Evolutionary conservation across 768 basidiomycete species (phyloP).

Genomic region (Dentipellis fragilis): DNA sequence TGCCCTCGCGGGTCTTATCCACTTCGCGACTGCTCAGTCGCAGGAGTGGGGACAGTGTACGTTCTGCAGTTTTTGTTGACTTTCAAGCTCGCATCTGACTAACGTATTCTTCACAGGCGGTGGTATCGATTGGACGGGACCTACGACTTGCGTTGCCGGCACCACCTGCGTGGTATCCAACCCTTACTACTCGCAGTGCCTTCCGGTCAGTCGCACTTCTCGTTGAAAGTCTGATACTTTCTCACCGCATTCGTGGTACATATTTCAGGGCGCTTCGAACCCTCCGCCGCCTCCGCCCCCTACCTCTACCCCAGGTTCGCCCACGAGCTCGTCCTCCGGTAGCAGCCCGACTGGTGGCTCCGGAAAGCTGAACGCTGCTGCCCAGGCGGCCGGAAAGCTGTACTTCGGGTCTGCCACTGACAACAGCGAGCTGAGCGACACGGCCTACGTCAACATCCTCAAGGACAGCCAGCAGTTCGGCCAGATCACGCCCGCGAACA

Average conservation of each 20-base stretch:
- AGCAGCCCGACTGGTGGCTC: neutral
- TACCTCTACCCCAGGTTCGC: neutral
- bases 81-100: neutral
- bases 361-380: neutral
- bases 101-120: conserved; percentile 13
- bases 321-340: neutral
- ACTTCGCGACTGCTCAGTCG: conserved; percentile 9
- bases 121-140: conserved; percentile 28
- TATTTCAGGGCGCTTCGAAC: neutral
- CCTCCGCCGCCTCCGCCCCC: neutral
- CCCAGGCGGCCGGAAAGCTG: conserved; percentile 21
- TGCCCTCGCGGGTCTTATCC: conserved; percentile 7
- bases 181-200: conserved; percentile 35
- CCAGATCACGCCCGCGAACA: conserved; percentile 35
- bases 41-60: conserved; percentile 13
- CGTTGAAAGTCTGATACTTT: neutral
- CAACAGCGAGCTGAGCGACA: conserved; percentile 33
- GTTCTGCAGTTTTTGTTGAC: neutral
- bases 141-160: conserved; percentile 29
- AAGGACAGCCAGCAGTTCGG: conserved; percentile 28
- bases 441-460: conserved; percentile 27
- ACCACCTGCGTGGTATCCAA: conserved; percentile 29
- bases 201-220: conserved; percentile 18
- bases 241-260: neutral
- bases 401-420: conserved; percentile 43